Evolutionary conservation across 208 protist species (phyloP).

Genomic region (Naegleria lovaniensis): DNA sequence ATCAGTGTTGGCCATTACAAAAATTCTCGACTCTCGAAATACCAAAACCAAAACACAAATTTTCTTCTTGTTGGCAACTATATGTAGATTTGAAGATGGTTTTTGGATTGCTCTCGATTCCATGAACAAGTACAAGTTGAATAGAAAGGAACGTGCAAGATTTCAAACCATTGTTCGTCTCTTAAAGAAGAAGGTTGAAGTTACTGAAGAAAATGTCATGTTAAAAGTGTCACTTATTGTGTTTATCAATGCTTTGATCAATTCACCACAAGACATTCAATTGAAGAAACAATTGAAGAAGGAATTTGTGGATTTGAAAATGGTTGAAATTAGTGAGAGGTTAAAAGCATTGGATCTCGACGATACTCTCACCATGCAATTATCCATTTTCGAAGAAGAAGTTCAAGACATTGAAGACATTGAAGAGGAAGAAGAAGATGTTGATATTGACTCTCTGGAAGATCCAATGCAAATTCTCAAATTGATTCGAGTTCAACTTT

Average conservation of each 20-base stretch:
- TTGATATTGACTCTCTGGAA: not conserved
- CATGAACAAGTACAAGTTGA: conserved; percentile 7
- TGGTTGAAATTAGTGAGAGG: not conserved
- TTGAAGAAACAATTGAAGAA: conserved; percentile 8
- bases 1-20: not conserved
- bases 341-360: not conserved
- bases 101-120: conserved; percentile 16
- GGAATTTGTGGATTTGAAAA: not conserved
- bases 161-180: not conserved
- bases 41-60: conserved; percentile 16
- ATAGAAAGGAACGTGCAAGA: not conserved
- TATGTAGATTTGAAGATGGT: not conserved
- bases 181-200: not conserved
- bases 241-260: not conserved
- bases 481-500: conserved; percentile 7
- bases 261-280: not conserved
- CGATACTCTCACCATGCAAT: not conserved
- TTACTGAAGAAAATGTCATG: not conserved
- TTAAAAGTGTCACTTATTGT: not conserved
- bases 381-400: conserved; percentile 13
- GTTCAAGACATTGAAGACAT: not conserved
- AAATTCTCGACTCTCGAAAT: not conserved
- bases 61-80: conserved; percentile 18
- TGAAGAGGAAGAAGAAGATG: conserved; percentile 5
- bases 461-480: conserved; percentile 23